phyloP scores from a whole-genome alignment of 2,329 filamentous ascomycete genomes.

The Stemphylium vesicarium region DNA sequence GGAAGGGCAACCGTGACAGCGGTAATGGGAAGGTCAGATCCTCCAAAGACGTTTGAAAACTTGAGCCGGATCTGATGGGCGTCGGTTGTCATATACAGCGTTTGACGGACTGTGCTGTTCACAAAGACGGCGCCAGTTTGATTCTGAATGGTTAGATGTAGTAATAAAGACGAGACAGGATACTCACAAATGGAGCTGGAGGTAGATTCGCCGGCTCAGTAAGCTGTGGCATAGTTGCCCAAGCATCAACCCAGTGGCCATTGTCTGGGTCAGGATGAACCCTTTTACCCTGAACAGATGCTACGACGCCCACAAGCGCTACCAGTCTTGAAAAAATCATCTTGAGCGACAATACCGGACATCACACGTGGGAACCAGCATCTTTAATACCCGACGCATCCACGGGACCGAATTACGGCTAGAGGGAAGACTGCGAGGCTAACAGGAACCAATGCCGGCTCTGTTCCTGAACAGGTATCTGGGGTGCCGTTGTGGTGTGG shows the following conservation, averaged over 20 bases:
- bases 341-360: background rate
- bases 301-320: constrained; percentile 16
- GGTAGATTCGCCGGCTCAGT: constrained; percentile 69
- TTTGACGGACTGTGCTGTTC: constrained; percentile 71
- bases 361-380: constrained; percentile 3
- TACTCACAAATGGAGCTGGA: constrained; percentile 59
- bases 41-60: constrained; percentile 70
- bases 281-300: constrained; percentile 21
- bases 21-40: constrained; percentile 65
- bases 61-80: constrained; percentile 65
- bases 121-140: constrained; percentile 61
- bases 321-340: constrained; percentile 26
- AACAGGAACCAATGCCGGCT: constrained; percentile 15
- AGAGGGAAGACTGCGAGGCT: constrained; percentile 24
- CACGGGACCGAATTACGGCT: constrained; percentile 23
- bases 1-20: constrained; percentile 65
- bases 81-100: constrained; percentile 64
- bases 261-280: constrained; percentile 35
- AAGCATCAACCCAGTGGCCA: constrained; percentile 66
- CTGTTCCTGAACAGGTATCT: constrained; percentile 27
- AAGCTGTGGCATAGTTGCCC: constrained; percentile 71
- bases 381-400: constrained; percentile 20
- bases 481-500: constrained; percentile 24
- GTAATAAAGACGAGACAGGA: background rate
- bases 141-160: constrained; percentile 52